Conservation (phyloP, 352 stramenopile genomes). For the Pythium rishiriense region DNA sequence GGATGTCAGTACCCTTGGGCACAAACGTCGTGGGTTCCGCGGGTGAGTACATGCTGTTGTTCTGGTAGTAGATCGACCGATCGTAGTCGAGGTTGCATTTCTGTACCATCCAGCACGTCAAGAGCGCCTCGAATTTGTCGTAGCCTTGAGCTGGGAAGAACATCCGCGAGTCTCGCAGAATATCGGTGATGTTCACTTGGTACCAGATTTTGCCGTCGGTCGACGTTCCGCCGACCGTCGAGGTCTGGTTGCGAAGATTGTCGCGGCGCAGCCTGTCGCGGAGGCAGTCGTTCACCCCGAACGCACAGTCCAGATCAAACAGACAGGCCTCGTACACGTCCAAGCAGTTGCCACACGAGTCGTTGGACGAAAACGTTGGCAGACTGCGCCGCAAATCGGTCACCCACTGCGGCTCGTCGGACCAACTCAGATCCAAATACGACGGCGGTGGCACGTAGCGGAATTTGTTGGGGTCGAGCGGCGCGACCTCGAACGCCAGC, state of each 20-base stretch:
- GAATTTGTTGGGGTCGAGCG: conserved; percentile 41
- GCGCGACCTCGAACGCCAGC: conserved; percentile 20
- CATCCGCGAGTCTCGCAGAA: conserved; percentile 20
- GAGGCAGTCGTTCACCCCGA: conserved; percentile 39
- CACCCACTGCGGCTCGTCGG: conserved; percentile 25
- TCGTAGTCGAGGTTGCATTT: conserved; percentile 28
- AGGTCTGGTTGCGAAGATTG: background rate
- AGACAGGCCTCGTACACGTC: conserved; percentile 26
- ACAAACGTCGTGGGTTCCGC: conserved; percentile 10
- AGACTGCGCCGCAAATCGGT: background rate
- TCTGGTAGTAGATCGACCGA: background rate
- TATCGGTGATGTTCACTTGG: conserved; percentile 11
- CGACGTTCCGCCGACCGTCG: background rate
- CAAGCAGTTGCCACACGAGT: conserved; percentile 29
- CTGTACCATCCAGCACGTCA: conserved; percentile 28
- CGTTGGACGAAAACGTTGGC: conserved; percentile 10
- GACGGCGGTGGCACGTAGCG: conserved; percentile 39
- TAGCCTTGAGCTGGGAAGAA: conserved; percentile 39
- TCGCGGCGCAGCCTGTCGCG: conserved; percentile 18
- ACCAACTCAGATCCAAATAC: conserved; percentile 37
- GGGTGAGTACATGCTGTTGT: background rate
- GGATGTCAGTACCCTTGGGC: background rate
- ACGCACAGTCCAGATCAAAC: conserved; percentile 36
- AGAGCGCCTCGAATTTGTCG: conserved; percentile 29
- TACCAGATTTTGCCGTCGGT: background rate